Base-by-base conservation (phyloP, 495 filamentous ascomycete genomes). In the Amniculicola lignicola region DNA sequence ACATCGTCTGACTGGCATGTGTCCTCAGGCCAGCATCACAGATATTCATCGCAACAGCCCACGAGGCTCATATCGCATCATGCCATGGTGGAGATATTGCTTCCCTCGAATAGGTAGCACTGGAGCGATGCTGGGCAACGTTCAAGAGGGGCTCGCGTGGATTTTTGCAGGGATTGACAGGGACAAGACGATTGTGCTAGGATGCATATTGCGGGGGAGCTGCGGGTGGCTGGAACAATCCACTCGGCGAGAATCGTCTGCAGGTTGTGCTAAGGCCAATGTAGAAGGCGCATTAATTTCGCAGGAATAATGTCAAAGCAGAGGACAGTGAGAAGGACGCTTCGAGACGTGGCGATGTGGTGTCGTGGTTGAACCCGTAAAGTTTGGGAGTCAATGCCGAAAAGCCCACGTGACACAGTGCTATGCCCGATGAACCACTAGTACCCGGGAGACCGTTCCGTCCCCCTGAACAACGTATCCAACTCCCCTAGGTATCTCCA, bases 191-290 rank as follows among this genome's bases (percentile, higher is more conserved):
- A 28, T 48, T 23, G 22, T 4, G 33, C 15, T 38, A 16, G 47
- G 47, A 33, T 42, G 24, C 21, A 36, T 39, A 52, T 33, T 59
- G 55, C 47, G 55, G 55, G 55, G 55, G 48, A 29, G 45, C 54
- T 58, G 44, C 55, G 55, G 55, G 47, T 59, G 54, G 54, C 55
- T 59, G 55, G 27, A 23, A 50, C 14, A n/a, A 44, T 25, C 9
- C 10, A 19, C 47, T 57, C 27, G 46, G 46, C 54, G 54, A 41
- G 16, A 43, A 57, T 3, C 22, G 6, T 23, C 12, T 14, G 45
- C 43, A 46, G 21, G 14, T 2, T 6, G 43, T 2, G 22, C 43
- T 46, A 46, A 15, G 43, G 12, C 43, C 12, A 16, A 25, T 27
- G 9, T 18, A 46, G 43, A 15, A 46, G 43, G 43, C 25, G 4